Base-by-base conservation (phyloP, 768 basidiomycete genomes). In the Pleurotus giganteus region DNA sequence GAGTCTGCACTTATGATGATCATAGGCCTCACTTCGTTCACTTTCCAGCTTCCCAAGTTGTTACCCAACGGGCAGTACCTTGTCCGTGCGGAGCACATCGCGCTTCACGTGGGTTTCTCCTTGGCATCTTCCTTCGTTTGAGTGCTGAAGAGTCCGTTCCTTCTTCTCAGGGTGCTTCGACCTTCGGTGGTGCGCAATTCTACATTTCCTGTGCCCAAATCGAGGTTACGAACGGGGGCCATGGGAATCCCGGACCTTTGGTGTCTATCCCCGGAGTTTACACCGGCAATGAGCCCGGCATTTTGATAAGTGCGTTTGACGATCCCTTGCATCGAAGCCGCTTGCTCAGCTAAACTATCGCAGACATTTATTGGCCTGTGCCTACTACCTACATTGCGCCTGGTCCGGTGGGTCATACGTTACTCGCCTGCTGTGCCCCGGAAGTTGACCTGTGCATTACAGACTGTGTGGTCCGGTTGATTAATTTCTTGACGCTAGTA, bases 161-260 rank as follows among this genome's bases (percentile, higher is more conserved):
- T 75, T 44, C 75, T 75, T 31, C 63, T 77, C 76, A 79, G 58
- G 43, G 58, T 7, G 76, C 77, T 9, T 58, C 58, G 8, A 69
- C 67, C 15, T 76, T 67, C 59, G 76, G 75, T 9, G 77, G 75
- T 61, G 69, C 68, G 9, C 69, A 71, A 66, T 71, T 68, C 62
- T 71, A 71, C 57, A 62, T 71, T 47, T 61, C 63, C 54, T 77
- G 76, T 56, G 74, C 63, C 8, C 76, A 77, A 54, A 59, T 77
- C 50, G 66, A 69, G 29, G 72, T 77, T 37, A 72, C 69, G 1
- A 67, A 67, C 37, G 75, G 76, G 13, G 76, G 76, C 8, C 69
- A 60, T 57, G 72, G 72, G 5, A 71, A 43, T 7, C 72, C 72
- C 2, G 64, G 66, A 7, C 72, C 72, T 7, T 55, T 71, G 24